Evolutionary conservation across 768 basidiomycete species (phyloP).

Genomic region (Lentinula edodes): DNA sequence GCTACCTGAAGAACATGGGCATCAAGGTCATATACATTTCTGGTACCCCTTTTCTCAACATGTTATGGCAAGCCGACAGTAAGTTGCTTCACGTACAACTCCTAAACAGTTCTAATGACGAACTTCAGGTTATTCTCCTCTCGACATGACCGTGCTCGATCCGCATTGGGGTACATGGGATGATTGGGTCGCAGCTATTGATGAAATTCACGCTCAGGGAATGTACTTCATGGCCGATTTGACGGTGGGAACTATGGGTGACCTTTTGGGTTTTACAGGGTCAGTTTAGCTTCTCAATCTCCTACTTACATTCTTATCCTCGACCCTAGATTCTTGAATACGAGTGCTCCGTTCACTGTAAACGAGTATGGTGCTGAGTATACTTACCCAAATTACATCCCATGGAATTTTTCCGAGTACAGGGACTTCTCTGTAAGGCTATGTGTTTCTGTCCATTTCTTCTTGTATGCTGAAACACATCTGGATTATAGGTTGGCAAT

Average conservation of each 20-base stretch:
- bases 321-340: constrained; percentile 62
- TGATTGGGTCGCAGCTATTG: constrained; percentile 75
- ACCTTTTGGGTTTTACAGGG: constrained; percentile 84
- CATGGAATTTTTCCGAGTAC: constrained; percentile 86
- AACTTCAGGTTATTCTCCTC: constrained; percentile 77
- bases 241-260: constrained; percentile 89
- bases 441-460: background rate
- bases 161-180: constrained; percentile 86
- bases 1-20: constrained; percentile 93
- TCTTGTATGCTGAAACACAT: constrained; percentile 3
- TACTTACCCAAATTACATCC: constrained; percentile 70
- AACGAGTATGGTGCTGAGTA: constrained; percentile 69
- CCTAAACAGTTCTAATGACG: constrained; percentile 8
- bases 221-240: constrained; percentile 96
- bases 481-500: constrained; percentile 49
- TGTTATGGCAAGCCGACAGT: constrained; percentile 97
- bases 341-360: constrained; percentile 73
- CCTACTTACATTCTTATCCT: constrained; percentile 38
- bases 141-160: constrained; percentile 87
- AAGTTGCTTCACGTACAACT: constrained; percentile 25
- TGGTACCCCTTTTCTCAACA: constrained; percentile 89
- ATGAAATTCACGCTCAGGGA: constrained; percentile 69
- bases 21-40: constrained; percentile 82
- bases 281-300: constrained; percentile 25
- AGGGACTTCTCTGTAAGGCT: constrained; percentile 68